Base-by-base conservation (phyloP, 1,139 yeast species). In the Blastobotrys petasosporus region DNA sequence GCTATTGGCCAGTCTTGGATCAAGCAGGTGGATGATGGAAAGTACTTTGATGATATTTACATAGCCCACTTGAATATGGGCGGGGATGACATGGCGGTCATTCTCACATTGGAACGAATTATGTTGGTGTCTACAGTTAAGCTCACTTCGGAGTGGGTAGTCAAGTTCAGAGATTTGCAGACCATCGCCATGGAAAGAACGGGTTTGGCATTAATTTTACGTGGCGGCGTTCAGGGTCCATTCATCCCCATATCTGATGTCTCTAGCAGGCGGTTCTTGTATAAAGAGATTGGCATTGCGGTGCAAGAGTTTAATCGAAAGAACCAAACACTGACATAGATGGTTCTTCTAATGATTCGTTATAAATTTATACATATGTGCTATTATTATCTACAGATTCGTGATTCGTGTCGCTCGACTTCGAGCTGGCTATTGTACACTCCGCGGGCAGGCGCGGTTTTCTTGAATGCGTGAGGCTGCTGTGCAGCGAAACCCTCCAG, bases 1-100 rank as follows among this genome's bases (percentile, higher is more conserved):
- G 85, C 97, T 0, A 94, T 88, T 55, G 99, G 99, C 3, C 97
- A 92, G 62, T 85, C 75, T 58, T 87, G 97, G 94, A 72, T 92
- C 51, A 88, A 86, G 65, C 73, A 80, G 8, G 77, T 86, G 28
- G 85, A 85, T 60, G 94, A 94, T 41, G 97, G 97, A 1, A 68
- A 75, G 39, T 86, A 70, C 60, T 76, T 79, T 54, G 71, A 73
- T 48, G 97, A 92, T 57, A 70, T 71, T 31, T 94, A 92, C 59
- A 70, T 92, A 51, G 95, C 97, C 0, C 98, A 94, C 64, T 76
- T 85, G 53, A 75, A 85, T 12, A 69, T 90, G 43, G 46, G 45
- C 16, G 95, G 94, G 4, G 63, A 62, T 15, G 94, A 85, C 51
- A 74, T 77, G 61, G 85, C 84, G 3, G 81, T 87, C 1, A 67